phyloP scores from a whole-genome alignment of 192 early-diverging fungal genomes.

The Spizellomyces sp. region DNA sequence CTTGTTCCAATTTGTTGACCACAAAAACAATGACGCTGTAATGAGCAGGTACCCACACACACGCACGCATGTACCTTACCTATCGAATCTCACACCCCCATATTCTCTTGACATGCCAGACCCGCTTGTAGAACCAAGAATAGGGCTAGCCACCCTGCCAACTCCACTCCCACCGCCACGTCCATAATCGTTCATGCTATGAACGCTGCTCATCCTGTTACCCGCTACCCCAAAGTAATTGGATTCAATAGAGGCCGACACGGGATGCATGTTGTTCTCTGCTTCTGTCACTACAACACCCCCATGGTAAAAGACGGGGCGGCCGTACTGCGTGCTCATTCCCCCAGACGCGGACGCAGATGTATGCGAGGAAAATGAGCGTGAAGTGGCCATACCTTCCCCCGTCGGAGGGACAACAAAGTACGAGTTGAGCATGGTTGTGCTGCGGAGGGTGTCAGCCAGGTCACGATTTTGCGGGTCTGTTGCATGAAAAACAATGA shows the following conservation, averaged over 20 bases:
- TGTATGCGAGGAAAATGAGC: too few species aligned
- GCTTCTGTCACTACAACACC: not conserved
- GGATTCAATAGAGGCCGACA: constrained; percentile 8
- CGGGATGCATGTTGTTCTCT: too few species aligned
- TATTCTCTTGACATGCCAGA: not conserved
- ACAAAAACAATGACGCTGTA: not conserved
- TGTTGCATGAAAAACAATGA: too few species aligned
- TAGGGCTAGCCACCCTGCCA: too few species aligned
- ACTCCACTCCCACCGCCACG: too few species aligned
- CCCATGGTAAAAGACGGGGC: constrained; percentile 21
- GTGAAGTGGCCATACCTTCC: too few species aligned
- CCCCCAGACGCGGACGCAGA: too few species aligned
- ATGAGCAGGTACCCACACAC: too few species aligned
- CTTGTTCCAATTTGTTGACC: not conserved
- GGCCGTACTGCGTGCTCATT: not conserved
- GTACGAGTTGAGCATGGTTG: constrained; percentile 48
- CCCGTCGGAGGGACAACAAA: constrained; percentile 36
- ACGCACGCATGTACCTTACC: too few species aligned
- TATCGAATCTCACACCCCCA: not conserved
- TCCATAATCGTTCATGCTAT: too few species aligned
- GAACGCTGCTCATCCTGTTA: too few species aligned
- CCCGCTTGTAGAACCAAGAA: not conserved
- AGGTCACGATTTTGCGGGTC: constrained; percentile 19
- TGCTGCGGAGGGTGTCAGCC: constrained; percentile 29
- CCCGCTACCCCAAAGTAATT: constrained; percentile 23